These are phyloP conservation scores for Dendrobium chrysotoxum DNA, from an alignment of 106 monocot genomes.

Conservation along the genomic window DNA sequence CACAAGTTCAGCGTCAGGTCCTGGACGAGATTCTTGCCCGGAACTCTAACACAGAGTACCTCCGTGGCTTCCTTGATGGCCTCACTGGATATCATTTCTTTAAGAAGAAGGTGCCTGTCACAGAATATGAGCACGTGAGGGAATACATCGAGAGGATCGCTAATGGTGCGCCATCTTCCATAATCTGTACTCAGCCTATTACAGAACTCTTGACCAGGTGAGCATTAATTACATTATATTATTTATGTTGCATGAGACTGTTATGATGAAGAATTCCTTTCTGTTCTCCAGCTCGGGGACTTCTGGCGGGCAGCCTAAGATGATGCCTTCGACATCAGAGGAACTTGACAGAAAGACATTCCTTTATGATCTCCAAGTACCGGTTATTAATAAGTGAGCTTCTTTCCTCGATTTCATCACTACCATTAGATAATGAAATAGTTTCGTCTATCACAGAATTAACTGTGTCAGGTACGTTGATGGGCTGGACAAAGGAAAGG, in stretches of 20 bases:
- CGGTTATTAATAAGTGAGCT: constrained; percentile 56
- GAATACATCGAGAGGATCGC: constrained; percentile 55
- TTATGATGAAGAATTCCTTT: too few species aligned
- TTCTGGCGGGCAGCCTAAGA: constrained; percentile 9
- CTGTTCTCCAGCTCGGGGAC: constrained; percentile 8
- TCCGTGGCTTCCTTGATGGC: constrained; percentile 31
- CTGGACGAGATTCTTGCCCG: constrained; percentile 39
- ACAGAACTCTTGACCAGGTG: constrained; percentile 62
- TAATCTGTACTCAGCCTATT: constrained; percentile 50
- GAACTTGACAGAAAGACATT: constrained; percentile 8
- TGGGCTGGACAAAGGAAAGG: constrained; percentile 60
- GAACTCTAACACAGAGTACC: constrained; percentile 49
- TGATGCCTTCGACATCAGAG: constrained; percentile 4
- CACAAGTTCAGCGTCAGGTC: constrained; percentile 32
- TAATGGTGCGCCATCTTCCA: constrained; percentile 56
- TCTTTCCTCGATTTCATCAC: not conserved
- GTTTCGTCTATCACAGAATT: not conserved
- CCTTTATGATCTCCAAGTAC: constrained; percentile 9
- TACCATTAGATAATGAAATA: not conserved
- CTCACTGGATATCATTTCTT: constrained; percentile 28
- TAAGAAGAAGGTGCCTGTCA: constrained; percentile 40
- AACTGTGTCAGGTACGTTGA: constrained; percentile 32
- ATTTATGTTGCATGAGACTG: too few species aligned
- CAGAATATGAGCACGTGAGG: constrained; percentile 44
- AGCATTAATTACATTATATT: not conserved